A percentile compares a stretch with the other conserved stretches of the same genome.
Conservation (phyloP, 2,329 filamentous ascomycete species). For the Escovopsis sp. region DNA sequence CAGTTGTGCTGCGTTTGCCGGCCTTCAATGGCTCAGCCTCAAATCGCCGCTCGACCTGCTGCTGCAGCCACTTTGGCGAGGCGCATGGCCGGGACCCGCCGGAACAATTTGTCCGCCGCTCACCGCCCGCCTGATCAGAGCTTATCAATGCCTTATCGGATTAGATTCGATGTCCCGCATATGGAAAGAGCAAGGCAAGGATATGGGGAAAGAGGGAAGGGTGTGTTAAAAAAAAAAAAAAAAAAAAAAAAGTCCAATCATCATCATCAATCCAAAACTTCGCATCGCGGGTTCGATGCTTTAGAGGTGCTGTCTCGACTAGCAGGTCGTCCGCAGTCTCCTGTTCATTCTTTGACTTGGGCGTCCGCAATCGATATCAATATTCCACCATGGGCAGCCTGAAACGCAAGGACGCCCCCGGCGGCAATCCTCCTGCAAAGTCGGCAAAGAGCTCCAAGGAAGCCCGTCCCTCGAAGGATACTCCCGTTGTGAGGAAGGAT, state of each 20-base stretch:
- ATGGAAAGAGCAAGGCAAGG: conserved; percentile 8
- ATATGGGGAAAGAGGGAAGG: too few relatives aligned
- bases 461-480: conserved; percentile 33
- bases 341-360: conserved; percentile 1
- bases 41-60: not conserved
- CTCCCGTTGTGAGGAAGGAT: conserved; percentile 18
- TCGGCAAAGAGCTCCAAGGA: conserved; percentile 31
- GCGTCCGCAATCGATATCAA: conserved; percentile 7
- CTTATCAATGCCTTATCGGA: conserved; percentile 12
- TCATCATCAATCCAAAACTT: not conserved
- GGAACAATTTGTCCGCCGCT: conserved; percentile 7
- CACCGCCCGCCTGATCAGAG: conserved; percentile 7
- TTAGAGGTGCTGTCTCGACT: conserved; percentile 1
- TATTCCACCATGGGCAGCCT: conserved; percentile 36
- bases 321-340: conserved; percentile 1
- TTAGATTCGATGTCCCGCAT: conserved; percentile 11
- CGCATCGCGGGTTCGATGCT: conserved; percentile 1
- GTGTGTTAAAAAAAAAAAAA: too few relatives aligned
- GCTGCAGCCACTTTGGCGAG: not conserved
- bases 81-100: conserved; percentile 3
- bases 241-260: conserved; percentile 13
- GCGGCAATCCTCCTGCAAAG: conserved; percentile 33
- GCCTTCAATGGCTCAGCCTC: not conserved
- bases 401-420: conserved; percentile 44
- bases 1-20: not conserved